Base-by-base conservation (phyloP, 164 flowering plant genomes). In the Warburgia ugandensis region DNA sequence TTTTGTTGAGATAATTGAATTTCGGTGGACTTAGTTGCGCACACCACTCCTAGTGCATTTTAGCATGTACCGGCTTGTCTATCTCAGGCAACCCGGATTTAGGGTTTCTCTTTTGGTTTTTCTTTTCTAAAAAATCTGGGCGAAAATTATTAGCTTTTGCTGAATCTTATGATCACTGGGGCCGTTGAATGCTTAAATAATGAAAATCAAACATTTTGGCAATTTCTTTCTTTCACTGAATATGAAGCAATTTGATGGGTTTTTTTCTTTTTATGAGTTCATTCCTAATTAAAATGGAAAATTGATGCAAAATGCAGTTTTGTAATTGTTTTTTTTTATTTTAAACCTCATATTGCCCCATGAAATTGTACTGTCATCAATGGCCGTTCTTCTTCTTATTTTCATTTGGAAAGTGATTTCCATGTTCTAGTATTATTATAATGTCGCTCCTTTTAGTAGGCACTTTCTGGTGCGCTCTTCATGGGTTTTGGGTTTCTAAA, bases 91-190 rank as follows among this genome's bases (percentile, higher is more conserved):
- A 2, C 6, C 29, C 19, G 49, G 49, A 45, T 45, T 51, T 52
- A 32, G 55, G 56, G 53, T 40, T 39, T 44, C 40, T 39, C 6
- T 33, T 10, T 33, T 33, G 37, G 37, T 10, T 10, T 33, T n/a
- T 33, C 37, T 33, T 33, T 33, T 33, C 10, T 33, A 10, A 33
- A n/a, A 33, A n/a, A 33, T 33, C 37, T 33, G 37, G 37, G 10
- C 13, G 37, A 10, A n/a, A 33, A 5, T 33, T 10, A 10, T 33
- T 33, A 5, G 10, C 8, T 33, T 33, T 6, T 33, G 10, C 37
- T 10, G 5, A 33, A 10, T 33, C 10, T 33, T 33, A 33, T 10
- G 10, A 33, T 11, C 37, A 33, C n/a, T n/a, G n/a, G n/a, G n/a
- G n/a, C n/a, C n/a, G n/a, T n/a, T n/a, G n/a, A n/a, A n/a, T n/a